These are phyloP conservation scores for Chionographis japonica DNA, from an alignment of 106 monocot species.

Conservation along the genomic window DNA sequence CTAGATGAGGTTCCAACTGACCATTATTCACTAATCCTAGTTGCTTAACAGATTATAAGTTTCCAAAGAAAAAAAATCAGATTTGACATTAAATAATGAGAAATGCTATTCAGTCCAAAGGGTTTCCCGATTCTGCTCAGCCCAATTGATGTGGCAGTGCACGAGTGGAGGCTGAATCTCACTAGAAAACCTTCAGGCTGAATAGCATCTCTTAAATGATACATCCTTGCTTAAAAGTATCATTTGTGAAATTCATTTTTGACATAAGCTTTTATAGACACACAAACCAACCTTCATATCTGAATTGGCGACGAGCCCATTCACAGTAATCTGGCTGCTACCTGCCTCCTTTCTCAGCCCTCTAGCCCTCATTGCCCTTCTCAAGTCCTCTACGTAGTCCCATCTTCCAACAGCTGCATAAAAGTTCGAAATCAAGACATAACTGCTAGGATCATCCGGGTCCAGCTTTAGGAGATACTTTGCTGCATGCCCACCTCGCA, in stretches of 20 bases:
- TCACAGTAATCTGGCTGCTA: slow-evolving; percentile 15
- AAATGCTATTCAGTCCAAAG: no score
- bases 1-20: no score
- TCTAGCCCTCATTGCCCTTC: slow-evolving; percentile 23
- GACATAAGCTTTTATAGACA: neutral
- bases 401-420: slow-evolving; percentile 39
- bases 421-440: slow-evolving; percentile 45
- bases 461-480: slow-evolving; percentile 21
- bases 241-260: neutral
- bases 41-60: no score
- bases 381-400: slow-evolving; percentile 25
- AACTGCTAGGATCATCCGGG: slow-evolving; percentile 29
- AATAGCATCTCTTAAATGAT: no score
- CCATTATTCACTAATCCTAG: no score
- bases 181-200: no score
- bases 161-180: no score
- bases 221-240: no score
- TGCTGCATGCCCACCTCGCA: slow-evolving; percentile 23
- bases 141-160: no score
- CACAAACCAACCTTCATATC: neutral
- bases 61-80: no score
- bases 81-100: no score
- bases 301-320: neutral
- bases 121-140: no score
- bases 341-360: slow-evolving; percentile 39